These are phyloP conservation scores for Boletus tylopilopsis DNA, from an alignment of 768 basidiomycete species.

Conservation along the genomic window DNA sequence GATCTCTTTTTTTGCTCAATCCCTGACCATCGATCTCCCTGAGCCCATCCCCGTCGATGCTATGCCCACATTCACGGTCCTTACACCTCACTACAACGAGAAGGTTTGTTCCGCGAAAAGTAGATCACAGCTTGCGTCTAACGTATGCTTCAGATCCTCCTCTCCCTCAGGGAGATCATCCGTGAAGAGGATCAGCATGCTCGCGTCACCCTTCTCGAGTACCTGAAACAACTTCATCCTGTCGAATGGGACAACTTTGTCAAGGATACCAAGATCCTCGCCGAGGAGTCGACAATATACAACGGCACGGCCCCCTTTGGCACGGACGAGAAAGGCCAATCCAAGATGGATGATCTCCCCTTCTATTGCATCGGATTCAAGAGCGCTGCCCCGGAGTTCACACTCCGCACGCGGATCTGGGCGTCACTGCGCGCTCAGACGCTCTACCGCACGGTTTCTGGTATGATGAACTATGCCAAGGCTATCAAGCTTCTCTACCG, in stretches of 20 bases:
- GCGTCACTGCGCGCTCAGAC: conserved; percentile 98
- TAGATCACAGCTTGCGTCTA: not conserved
- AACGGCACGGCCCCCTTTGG: conserved; percentile 71
- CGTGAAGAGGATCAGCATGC: conserved; percentile 97
- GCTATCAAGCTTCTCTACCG: conserved; percentile 99
- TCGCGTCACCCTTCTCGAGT: conserved; percentile 94
- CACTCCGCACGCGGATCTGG: conserved; percentile 98
- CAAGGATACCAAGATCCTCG: conserved; percentile 98
- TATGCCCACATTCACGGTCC: conserved; percentile 99
- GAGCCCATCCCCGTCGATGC: conserved; percentile 93
- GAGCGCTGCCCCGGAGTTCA: conserved; percentile 97
- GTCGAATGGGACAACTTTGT: conserved; percentile 99
- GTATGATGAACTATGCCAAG: conserved; percentile 99
- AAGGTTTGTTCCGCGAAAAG: conserved; percentile 53
- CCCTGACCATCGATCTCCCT: conserved; percentile 91
- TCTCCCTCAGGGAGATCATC: conserved; percentile 97
- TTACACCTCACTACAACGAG: conserved; percentile 98
- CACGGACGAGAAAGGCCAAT: conserved; percentile 77
- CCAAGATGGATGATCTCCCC: conserved; percentile 88
- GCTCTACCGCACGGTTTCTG: conserved; percentile 96
- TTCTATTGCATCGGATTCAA: conserved; percentile 99
- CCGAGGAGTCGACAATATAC: conserved; percentile 89
- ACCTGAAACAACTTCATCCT: conserved; percentile 96
- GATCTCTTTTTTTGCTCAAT: conserved; percentile 99
- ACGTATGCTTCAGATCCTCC: conserved; percentile 61